phyloP scores from a whole-genome alignment of 1,139 yeast genomes.

The Geotrichum reessii region DNA sequence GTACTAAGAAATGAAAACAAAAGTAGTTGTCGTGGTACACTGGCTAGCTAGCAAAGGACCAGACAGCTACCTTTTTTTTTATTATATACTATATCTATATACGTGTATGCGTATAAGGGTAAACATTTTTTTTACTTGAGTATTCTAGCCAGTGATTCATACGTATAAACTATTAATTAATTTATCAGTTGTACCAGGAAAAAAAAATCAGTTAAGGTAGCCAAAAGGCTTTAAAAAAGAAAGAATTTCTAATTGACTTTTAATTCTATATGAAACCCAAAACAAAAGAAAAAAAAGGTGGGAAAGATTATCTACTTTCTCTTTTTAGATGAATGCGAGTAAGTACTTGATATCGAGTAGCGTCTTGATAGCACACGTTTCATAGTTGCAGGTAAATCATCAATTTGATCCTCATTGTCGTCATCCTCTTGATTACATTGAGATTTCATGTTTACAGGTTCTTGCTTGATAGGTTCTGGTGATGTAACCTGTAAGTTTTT shows the following conservation, averaged over 20 bases:
- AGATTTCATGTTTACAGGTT: neutral
- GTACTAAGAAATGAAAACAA: neutral
- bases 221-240: too few species aligned
- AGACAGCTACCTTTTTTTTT: neutral
- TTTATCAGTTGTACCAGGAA: too few species aligned
- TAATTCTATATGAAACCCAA: neutral
- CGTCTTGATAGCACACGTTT: slow-evolving; percentile 21
- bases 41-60: neutral
- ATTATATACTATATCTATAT: neutral
- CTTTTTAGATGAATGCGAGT: neutral
- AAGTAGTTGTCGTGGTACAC: neutral
- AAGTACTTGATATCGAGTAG: slow-evolving; percentile 5
- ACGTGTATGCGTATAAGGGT: neutral
- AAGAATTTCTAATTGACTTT: too few species aligned
- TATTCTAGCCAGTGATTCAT: too few species aligned
- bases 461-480: neutral
- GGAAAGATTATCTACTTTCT: neutral
- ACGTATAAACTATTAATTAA: too few species aligned
- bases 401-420: slow-evolving; percentile 21
- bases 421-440: neutral
- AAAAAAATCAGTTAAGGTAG: too few species aligned
- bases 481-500: neutral
- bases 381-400: slow-evolving; percentile 23
- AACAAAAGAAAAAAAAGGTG: neutral
- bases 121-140: too few species aligned